Percentiles rank a stretch among this genome's conserved stretches.
Conservation (phyloP, 192 early-diverging fungal species). For the Chytriomyces sp. region DNA sequence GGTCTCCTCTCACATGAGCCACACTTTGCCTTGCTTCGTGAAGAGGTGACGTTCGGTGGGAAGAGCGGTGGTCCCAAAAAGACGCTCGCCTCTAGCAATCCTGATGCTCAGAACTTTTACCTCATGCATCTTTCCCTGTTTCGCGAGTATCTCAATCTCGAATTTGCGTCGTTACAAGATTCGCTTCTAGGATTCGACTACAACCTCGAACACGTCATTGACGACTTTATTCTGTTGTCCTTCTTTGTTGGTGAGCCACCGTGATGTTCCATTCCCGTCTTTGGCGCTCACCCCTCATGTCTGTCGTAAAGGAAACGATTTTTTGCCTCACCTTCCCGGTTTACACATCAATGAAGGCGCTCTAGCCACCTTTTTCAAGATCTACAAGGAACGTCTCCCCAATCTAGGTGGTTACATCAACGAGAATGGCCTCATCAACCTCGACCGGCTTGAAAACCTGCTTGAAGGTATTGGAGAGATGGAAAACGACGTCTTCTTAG, state of each 20-base stretch:
- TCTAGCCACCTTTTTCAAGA: constrained; percentile 80
- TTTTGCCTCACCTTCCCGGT: constrained; percentile 91
- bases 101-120: constrained; percentile 62
- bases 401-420: constrained; percentile 83
- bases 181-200: constrained; percentile 69
- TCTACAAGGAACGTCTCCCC: constrained; percentile 86
- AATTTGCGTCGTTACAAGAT: constrained; percentile 64
- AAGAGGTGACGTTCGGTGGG: constrained; percentile 87
- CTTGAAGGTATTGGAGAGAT: constrained; percentile 80
- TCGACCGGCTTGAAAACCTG: constrained; percentile 77
- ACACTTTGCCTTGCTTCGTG: constrained; percentile 93
- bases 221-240: constrained; percentile 96
- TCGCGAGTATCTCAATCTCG: constrained; percentile 90
- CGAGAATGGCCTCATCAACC: constrained; percentile 72
- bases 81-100: constrained; percentile 63
- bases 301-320: constrained; percentile 70
- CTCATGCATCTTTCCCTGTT: constrained; percentile 72
- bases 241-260: constrained; percentile 84
- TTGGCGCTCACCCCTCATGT: not conserved
- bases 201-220: constrained; percentile 89
- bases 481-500: constrained; percentile 78
- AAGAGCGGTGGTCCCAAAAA: constrained; percentile 51
- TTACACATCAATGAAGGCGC: constrained; percentile 96
- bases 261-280: not conserved
- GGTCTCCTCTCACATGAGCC: constrained; percentile 95